Conservation (phyloP, 2,329 filamentous ascomycete genomes). For the Fusarium subglutinans region DNA sequence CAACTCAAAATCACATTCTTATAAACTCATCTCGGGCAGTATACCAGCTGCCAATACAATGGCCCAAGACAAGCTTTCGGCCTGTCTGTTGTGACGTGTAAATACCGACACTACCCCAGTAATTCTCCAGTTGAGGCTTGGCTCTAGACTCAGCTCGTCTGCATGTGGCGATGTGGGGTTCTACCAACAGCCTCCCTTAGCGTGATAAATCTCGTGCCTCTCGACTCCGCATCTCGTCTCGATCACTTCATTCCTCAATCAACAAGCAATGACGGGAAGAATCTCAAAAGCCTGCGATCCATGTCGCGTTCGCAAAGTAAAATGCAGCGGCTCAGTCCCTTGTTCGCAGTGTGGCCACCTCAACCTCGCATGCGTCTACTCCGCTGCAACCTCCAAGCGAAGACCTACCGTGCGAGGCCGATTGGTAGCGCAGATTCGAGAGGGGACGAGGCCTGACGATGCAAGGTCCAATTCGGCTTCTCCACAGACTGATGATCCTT, state of each 20-base stretch:
- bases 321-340: conserved; percentile 46
- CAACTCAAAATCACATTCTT: fast-evolving
- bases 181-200: not conserved
- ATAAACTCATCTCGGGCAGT: too few species aligned
- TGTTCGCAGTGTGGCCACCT: conserved; percentile 51
- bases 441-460: conserved; percentile 32
- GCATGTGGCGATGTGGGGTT: conserved; percentile 5
- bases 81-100: not conserved
- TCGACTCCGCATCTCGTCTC: not conserved
- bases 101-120: not conserved
- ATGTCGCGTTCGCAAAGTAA: conserved; percentile 52
- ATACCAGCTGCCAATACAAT: too few species aligned
- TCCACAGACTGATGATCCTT: conserved; percentile 8
- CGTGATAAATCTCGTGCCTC: not conserved
- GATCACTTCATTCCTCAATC: not conserved
- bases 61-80: too few species aligned
- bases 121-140: not conserved
- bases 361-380: conserved; percentile 48
- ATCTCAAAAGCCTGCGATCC: conserved; percentile 49
- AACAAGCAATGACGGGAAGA: conserved; percentile 12
- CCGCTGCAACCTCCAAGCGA: conserved; percentile 46
- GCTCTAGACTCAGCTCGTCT: not conserved
- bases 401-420: conserved; percentile 48
- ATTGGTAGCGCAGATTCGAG: conserved; percentile 49
- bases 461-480: conserved; percentile 23